These are phyloP conservation scores for Zygosaccharomyces rouxii DNA, from an alignment of 805 yeast species.

Conservation along the genomic window DNA sequence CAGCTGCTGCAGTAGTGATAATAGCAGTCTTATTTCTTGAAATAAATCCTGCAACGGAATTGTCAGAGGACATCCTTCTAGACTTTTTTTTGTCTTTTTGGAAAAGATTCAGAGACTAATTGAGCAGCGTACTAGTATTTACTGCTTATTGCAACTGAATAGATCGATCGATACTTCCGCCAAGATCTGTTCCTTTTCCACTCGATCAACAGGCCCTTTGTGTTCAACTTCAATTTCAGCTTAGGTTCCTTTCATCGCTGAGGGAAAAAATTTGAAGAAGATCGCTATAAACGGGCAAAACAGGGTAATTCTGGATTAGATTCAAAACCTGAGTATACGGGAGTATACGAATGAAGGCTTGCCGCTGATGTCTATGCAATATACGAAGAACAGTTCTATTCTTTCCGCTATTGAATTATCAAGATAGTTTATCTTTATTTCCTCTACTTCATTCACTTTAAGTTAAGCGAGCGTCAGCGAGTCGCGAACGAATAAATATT, in stretches of 20 bases:
- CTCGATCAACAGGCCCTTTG: slow-evolving; percentile 1
- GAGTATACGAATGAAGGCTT: not conserved
- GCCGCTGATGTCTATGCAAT: not conserved
- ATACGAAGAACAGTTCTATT: not conserved
- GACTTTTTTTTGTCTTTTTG: not conserved
- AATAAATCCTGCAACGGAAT: slow-evolving; percentile 32
- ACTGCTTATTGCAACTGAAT: not conserved
- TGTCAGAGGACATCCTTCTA: slow-evolving; percentile 23
- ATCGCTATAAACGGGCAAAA: not conserved
- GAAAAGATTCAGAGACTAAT: slow-evolving; percentile 9
- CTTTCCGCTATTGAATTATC: not conserved
- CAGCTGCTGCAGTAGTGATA: slow-evolving; percentile 58
- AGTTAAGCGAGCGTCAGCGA: not conserved
- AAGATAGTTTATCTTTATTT: too few species aligned
- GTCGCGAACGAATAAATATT: not conserved
- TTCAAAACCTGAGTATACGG: too few species aligned
- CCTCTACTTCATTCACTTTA: too few species aligned
- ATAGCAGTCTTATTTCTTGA: slow-evolving; percentile 55
- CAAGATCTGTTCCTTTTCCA: not conserved
- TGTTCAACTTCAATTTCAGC: not conserved
- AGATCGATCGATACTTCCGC: not conserved
- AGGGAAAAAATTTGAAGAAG: slow-evolving; percentile 1
- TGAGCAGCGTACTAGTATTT: slow-evolving; percentile 3
- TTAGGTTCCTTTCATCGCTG: not conserved
- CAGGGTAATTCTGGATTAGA: not conserved